Conservation (phyloP, 2,329 filamentous ascomycete species). For the Colletotrichum tanaceti region DNA sequence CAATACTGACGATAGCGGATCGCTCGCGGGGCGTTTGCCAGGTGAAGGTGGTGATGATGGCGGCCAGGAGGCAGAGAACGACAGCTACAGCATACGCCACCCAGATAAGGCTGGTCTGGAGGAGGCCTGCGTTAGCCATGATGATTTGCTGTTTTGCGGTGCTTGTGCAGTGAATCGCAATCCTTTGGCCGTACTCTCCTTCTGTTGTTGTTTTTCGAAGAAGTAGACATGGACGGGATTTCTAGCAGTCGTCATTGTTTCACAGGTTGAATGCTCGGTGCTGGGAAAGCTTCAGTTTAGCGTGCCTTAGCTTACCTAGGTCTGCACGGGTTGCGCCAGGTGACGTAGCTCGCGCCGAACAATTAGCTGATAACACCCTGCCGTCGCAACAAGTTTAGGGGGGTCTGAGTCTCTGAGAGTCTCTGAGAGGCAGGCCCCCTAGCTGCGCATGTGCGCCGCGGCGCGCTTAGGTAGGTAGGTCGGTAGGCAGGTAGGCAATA, state of each 20-base stretch:
- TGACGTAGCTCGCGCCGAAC: conserved; percentile 13
- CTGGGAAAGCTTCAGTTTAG: conserved; percentile 30
- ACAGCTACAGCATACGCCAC: conserved; percentile 89
- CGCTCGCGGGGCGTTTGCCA: conserved; percentile 93
- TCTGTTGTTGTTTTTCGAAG: conserved; percentile 25
- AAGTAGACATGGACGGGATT: conserved; percentile 7
- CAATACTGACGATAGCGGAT: conserved; percentile 81
- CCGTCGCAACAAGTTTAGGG: neutral
- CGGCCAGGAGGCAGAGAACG: conserved; percentile 78
- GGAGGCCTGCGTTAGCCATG: conserved; percentile 66
- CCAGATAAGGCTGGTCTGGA: conserved; percentile 95
- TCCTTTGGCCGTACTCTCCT: neutral
- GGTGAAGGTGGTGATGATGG: conserved; percentile 87
- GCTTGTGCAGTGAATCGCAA: neutral
- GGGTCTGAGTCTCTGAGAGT: too few species aligned
- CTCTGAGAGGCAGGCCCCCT: neutral
- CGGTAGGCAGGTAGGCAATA: too few species aligned
- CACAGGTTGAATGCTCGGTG: conserved; percentile 21
- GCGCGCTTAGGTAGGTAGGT: neutral
- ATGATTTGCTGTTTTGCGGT: conserved; percentile 1
- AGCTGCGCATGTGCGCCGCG: conserved; percentile 6
- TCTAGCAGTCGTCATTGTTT: conserved; percentile 32
- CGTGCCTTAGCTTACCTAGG: conserved; percentile 16
- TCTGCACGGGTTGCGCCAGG: conserved; percentile 14
- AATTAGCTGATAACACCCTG: neutral